Conservation (phyloP, 2,329 filamentous ascomycete species). For the Penicillium rolfsii region DNA sequence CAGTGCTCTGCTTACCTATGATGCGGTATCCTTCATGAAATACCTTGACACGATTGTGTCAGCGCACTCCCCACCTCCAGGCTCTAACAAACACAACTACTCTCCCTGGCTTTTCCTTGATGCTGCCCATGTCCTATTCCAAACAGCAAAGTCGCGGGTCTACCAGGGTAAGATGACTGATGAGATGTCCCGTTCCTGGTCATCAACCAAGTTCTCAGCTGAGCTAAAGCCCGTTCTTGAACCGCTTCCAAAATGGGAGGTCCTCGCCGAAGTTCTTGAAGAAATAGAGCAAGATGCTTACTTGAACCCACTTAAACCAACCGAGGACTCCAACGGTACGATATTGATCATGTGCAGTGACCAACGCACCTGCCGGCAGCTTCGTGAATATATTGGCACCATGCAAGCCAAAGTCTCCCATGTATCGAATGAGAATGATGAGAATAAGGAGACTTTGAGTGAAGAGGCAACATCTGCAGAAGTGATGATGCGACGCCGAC, state of each 20-base stretch:
- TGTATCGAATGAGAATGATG: conserved; percentile 50
- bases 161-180: conserved; percentile 74
- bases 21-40: conserved; percentile 87
- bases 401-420: conserved; percentile 71
- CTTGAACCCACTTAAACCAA: conserved; percentile 70
- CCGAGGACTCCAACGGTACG: conserved; percentile 83
- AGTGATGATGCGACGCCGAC: conserved; percentile 86
- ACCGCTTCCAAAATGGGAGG: conserved; percentile 90
- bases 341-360: conserved; percentile 96
- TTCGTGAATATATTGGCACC: conserved; percentile 87
- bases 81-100: conserved; percentile 83
- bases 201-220: conserved; percentile 56
- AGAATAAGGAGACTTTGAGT: conserved; percentile 39
- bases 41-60: conserved; percentile 94
- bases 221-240: conserved; percentile 81
- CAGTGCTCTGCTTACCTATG: conserved; percentile 74
- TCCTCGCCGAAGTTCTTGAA: conserved; percentile 85
- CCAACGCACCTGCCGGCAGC: conserved; percentile 79
- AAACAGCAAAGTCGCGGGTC: conserved; percentile 83
- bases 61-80: conserved; percentile 83
- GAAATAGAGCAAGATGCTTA: conserved; percentile 93
- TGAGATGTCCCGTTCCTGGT: conserved; percentile 52
- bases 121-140: conserved; percentile 91
- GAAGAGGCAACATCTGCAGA: conserved; percentile 70
- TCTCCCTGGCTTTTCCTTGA: conserved; percentile 97